Percentiles rank a stretch among this genome's conserved stretches.
Evolutionary conservation across 2,329 filamentous ascomycete genomes (phyloP).

Genomic region (Drechslera avenae): DNA sequence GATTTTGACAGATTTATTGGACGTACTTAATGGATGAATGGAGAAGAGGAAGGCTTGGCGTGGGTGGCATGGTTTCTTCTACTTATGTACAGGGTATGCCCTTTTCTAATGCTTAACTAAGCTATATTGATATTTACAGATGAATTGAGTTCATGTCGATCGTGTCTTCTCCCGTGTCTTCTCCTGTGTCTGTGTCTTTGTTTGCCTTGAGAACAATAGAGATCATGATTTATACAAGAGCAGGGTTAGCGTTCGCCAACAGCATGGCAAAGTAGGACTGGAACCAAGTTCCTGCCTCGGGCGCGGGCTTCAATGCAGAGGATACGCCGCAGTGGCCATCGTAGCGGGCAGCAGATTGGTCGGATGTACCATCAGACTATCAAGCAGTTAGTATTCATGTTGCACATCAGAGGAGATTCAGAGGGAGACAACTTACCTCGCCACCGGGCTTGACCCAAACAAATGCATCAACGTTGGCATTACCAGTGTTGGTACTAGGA

Average conservation of each 20-base stretch:
- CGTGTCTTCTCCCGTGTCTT: too few relatives aligned
- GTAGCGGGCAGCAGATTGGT: constrained; percentile 54
- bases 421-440: constrained; percentile 41
- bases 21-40: too few relatives aligned
- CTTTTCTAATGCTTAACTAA: too few relatives aligned
- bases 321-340: constrained; percentile 61
- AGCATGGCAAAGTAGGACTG: constrained; percentile 51
- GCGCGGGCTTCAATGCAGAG: constrained; percentile 66
- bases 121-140: too few relatives aligned
- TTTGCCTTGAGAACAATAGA: too few relatives aligned
- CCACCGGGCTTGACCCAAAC: constrained; percentile 74
- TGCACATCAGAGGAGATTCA: background rate
- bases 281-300: constrained; percentile 73
- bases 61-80: too few relatives aligned
- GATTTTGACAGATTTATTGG: too few relatives aligned
- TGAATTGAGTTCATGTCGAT: too few relatives aligned
- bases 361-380: constrained; percentile 53
- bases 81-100: too few relatives aligned
- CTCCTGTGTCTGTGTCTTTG: too few relatives aligned
- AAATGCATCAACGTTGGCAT: constrained; percentile 66
- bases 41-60: too few relatives aligned
- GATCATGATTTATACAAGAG: constrained; percentile 29
- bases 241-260: constrained; percentile 43
- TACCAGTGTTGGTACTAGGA: constrained; percentile 66
- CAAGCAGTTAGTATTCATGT: background rate